A percentile compares a stretch with the other conserved stretches of the same genome.
Evolutionary conservation across 805 yeast genomes (phyloP).

Genomic region (Candida ficus): DNA sequence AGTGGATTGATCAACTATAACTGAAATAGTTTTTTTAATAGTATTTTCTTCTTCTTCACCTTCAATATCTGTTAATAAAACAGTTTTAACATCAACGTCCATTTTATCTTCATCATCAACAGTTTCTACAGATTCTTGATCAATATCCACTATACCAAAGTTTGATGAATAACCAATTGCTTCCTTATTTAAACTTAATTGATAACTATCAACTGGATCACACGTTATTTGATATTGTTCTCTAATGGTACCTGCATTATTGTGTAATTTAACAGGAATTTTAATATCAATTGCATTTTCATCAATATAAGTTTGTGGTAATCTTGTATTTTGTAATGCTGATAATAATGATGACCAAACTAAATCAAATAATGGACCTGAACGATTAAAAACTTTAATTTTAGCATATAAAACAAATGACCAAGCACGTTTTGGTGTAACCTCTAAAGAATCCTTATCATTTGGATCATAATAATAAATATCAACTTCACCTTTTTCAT

Average conservation of each 20-base stretch:
- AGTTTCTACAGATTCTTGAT: conserved; percentile 30
- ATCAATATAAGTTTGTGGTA: conserved; percentile 68
- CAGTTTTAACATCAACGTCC: conserved; percentile 29
- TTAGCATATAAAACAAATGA: conserved; percentile 63
- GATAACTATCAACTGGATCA: conserved; percentile 38
- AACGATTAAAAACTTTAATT: conserved; percentile 69
- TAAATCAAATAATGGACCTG: conserved; percentile 77
- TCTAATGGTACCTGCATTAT: conserved; percentile 41
- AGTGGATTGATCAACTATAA: conserved; percentile 30
- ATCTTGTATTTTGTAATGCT: conserved; percentile 52
- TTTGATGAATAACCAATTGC: conserved; percentile 41
- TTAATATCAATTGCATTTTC: conserved; percentile 51
- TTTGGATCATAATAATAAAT: conserved; percentile 44
- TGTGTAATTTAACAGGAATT: conserved; percentile 48
- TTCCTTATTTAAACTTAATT: conserved; percentile 34
- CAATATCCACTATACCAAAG: conserved; percentile 53
- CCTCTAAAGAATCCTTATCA: conserved; percentile 26
- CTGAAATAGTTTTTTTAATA: conserved; percentile 47
- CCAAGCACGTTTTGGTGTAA: conserved; percentile 41
- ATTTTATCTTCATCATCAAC: conserved; percentile 28
- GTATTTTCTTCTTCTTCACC: conserved; percentile 79
- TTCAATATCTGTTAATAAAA: conserved; percentile 68
- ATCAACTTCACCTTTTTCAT: conserved; percentile 43
- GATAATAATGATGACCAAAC: conserved; percentile 63
- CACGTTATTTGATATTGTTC: conserved; percentile 52